phyloP scores from a whole-genome alignment of 169 alveolate species.

The Plasmodium inui region DNA sequence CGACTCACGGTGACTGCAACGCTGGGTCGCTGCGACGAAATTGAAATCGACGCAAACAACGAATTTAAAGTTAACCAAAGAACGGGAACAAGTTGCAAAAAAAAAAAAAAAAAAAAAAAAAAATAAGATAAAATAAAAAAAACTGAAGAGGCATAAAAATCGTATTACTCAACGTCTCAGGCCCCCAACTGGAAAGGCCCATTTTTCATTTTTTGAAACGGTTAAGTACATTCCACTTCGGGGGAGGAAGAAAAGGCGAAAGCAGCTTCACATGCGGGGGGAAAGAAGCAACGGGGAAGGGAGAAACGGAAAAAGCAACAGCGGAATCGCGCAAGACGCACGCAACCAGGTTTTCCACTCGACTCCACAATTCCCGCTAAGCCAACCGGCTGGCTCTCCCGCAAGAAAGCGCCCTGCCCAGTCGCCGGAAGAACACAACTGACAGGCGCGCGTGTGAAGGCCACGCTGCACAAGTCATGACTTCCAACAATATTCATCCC shows the following conservation, averaged over 20 bases:
- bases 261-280: neutral
- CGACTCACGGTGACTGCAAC: neutral
- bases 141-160: neutral
- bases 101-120: no score
- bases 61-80: neutral
- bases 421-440: neutral
- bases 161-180: neutral
- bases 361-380: neutral
- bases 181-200: neutral
- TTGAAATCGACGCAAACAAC: neutral
- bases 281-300: neutral
- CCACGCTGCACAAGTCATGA: neutral
- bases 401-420: neutral
- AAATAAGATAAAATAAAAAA: no score
- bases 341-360: neutral
- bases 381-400: neutral
- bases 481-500: neutral
- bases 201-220: neutral
- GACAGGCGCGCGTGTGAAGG: neutral
- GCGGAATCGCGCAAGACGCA: neutral
- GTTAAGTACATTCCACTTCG: neutral
- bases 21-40: neutral
- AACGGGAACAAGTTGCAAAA: neutral
- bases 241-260: neutral
- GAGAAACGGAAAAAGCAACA: neutral